Evolutionary conservation across 1,284 basidiomycete genomes (phyloP), one percentile per base, ranked within the genome.

Genomic region (Melampsora americana): DNA sequence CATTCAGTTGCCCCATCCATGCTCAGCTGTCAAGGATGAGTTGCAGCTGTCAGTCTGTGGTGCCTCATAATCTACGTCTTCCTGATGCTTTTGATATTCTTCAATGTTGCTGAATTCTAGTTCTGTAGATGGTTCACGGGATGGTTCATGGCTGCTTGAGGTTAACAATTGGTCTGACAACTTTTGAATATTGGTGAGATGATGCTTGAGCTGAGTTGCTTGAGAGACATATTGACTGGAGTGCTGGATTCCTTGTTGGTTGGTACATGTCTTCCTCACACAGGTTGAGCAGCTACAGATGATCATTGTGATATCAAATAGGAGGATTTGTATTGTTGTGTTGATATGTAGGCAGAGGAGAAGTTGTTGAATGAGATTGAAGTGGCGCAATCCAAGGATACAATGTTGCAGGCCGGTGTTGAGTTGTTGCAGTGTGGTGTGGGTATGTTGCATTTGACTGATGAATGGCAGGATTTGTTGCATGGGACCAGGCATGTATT

Each of bases 31-130:
- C 46, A 48, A 20, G 46, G 46, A 48, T 48, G 46, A 20, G 46
- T 48, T 20, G 46, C 46, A 48, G 46, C 46, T 20, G 46, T 20
- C 20, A 48, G 46, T 48, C 46, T 48, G 46, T 20, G 20, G 46
- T 48, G 46, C 59, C 59, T 60, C 46, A 48, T 48, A 48, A 48
- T 48, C 46, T 48, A 48, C 46, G 46, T 48, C 46, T 48, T 48
- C 46, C 46, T 48, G 46, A 48, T 48, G 46, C 46, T 48, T 48
- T 48, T 48, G 46, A 48, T 48, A 48, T 48, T 11, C 46, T 48
- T 48, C 46, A 48, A 48, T 48, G 11, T 48, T 48, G 46, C 46
- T 48, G 46, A 48, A 48, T 48, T 48, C 46, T 48, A 20, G 46
- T 48, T 48, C 46, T 20, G 46, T 11, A 48, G 46, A 48, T 48